Conservation (phyloP, 148 eudicot genomes). For the Amaranthus palmeri region DNA sequence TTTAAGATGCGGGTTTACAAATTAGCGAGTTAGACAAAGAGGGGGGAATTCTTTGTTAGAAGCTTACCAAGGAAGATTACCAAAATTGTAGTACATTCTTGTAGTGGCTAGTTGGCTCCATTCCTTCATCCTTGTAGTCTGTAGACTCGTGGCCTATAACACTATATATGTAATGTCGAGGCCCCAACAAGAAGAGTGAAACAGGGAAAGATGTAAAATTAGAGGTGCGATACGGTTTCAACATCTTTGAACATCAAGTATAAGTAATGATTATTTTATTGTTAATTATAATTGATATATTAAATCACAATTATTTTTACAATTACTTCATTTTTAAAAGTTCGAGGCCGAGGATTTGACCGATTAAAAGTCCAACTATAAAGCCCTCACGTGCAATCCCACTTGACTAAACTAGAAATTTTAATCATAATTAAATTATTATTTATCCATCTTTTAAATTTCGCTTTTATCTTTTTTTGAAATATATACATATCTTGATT, state of each 20-base stretch:
- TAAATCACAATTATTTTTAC: constrained; percentile 11
- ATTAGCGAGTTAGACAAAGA: too few relatives aligned
- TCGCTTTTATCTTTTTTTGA: background rate
- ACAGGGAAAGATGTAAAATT: constrained; percentile 4
- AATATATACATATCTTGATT: too few relatives aligned
- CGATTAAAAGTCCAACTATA: constrained; percentile 13
- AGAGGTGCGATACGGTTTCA: background rate
- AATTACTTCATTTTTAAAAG: constrained; percentile 9
- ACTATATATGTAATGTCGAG: constrained; percentile 7
- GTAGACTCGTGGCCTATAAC: background rate
- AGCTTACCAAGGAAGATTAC: too few relatives aligned
- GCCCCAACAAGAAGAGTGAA: constrained; percentile 20
- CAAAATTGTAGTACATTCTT: too few relatives aligned
- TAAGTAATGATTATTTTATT: constrained; percentile 22
- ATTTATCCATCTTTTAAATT: background rate
- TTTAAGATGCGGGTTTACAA: too few relatives aligned
- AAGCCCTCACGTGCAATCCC: constrained; percentile 48
- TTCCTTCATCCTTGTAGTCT: background rate
- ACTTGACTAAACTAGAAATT: background rate
- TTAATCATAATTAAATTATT: too few relatives aligned
- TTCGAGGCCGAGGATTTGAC: constrained; percentile 34
- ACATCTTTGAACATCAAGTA: background rate
- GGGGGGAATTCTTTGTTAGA: too few relatives aligned
- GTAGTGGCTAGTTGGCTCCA: background rate
- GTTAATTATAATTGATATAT: background rate